These are phyloP conservation scores for Spathaspora arborariae DNA, from an alignment of 805 yeast genomes.

Conservation along the genomic window DNA sequence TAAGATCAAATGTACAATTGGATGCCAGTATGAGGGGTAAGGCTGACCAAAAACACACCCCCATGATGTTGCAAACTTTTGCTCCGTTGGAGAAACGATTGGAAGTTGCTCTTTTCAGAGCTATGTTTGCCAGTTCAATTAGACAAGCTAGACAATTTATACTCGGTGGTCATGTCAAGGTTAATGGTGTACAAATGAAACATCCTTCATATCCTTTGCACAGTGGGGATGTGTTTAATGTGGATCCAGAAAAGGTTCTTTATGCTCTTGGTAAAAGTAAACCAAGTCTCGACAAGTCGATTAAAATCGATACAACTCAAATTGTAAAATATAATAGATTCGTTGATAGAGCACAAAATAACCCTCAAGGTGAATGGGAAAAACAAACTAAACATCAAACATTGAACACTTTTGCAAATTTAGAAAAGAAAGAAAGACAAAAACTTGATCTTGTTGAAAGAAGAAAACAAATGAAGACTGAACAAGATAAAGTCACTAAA, in stretches of 20 bases:
- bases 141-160: constrained; percentile 93
- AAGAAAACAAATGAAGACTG: constrained; percentile 42
- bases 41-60: constrained; percentile 53
- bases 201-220: constrained; percentile 76
- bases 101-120: constrained; percentile 85
- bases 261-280: constrained; percentile 81
- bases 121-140: constrained; percentile 88
- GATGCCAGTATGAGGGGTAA: constrained; percentile 73
- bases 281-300: constrained; percentile 68
- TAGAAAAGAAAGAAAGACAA: constrained; percentile 9
- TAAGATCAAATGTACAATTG: constrained; percentile 84
- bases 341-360: constrained; percentile 53
- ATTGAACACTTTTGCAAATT: constrained; percentile 23
- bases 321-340: constrained; percentile 72
- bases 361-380: constrained; percentile 57
- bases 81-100: constrained; percentile 85
- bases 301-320: constrained; percentile 68
- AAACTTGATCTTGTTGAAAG: constrained; percentile 15
- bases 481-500: constrained; percentile 42
- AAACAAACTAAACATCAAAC: constrained; percentile 39
- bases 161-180: constrained; percentile 74
- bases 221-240: constrained; percentile 85
- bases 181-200: constrained; percentile 74
- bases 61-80: constrained; percentile 82
- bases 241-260: constrained; percentile 80